These are phyloP conservation scores for Penicillium sp. DNA, from an alignment of 2,329 filamentous ascomycete species.

Conservation along the genomic window DNA sequence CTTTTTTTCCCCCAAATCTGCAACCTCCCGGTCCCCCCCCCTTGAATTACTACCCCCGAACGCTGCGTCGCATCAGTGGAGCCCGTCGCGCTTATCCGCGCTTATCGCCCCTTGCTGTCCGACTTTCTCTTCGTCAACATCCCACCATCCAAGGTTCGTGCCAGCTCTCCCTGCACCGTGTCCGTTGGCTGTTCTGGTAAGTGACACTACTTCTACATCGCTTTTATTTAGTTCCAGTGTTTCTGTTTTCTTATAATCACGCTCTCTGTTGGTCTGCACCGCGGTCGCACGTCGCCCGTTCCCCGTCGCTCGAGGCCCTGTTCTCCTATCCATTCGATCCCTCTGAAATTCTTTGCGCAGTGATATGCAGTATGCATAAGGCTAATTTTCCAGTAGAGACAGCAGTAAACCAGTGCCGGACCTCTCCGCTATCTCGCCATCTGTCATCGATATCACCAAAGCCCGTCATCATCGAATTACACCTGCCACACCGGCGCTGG, in stretches of 20 bases:
- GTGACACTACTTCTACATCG: too few species aligned
- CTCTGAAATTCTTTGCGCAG: neutral
- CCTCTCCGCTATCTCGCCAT: neutral
- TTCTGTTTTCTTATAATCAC: too few species aligned
- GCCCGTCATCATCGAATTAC: slow-evolving; percentile 1
- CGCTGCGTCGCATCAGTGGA: slow-evolving; percentile 18
- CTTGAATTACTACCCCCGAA: slow-evolving; percentile 2
- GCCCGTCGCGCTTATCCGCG: slow-evolving; percentile 27
- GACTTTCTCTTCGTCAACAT: slow-evolving; percentile 25
- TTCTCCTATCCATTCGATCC: too few species aligned
- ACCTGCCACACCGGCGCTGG: slow-evolving; percentile 5
- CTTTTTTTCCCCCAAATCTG: too few species aligned
- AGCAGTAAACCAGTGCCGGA: too few species aligned
- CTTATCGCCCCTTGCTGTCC: slow-evolving; percentile 30
- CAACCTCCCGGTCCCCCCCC: too few species aligned
- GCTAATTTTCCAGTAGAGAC: neutral
- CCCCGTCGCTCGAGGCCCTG: too few species aligned
- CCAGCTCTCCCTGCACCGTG: slow-evolving; percentile 1
- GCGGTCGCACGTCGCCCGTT: slow-evolving; percentile 1
- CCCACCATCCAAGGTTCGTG: slow-evolving; percentile 22
- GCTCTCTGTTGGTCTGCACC: neutral
- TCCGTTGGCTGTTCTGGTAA: slow-evolving; percentile 3
- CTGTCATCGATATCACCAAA: neutral
- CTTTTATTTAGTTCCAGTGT: too few species aligned
- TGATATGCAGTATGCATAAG: neutral